A percentile compares a stretch with the other conserved stretches of the same genome.
These are phyloP conservation scores for Xylaria flabelliformis DNA, from an alignment of 495 filamentous ascomycete genomes.

Conservation along the genomic window DNA sequence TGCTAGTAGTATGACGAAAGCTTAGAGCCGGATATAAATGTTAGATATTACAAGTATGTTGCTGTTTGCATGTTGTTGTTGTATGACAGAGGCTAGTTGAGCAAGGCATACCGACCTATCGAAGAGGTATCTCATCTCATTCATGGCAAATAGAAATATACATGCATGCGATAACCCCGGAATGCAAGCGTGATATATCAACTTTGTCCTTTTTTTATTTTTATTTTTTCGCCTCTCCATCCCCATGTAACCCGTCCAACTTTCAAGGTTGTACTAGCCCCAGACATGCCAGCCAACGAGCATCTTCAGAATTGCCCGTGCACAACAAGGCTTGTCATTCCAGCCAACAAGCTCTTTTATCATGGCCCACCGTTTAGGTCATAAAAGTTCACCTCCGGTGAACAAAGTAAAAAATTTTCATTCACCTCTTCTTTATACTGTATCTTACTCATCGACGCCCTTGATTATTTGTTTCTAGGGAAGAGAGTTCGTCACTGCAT, in stretches of 20 bases:
- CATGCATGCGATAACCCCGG: neutral
- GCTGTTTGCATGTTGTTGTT: neutral
- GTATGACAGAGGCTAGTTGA: neutral
- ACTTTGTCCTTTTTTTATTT: neutral
- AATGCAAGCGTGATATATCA: slow-evolving; percentile 4
- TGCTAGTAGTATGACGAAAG: neutral
- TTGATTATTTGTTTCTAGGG: neutral
- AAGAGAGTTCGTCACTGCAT: neutral
- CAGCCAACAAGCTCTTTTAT: slow-evolving; percentile 4
- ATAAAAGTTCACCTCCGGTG: slow-evolving; percentile 4
- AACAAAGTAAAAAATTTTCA: slow-evolving; percentile 19
- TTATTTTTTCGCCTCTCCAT: slow-evolving; percentile 10
- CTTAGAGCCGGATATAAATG: neutral
- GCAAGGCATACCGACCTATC: neutral
- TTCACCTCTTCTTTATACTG: neutral
- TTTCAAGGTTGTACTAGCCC: slow-evolving; percentile 16
- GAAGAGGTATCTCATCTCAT: neutral
- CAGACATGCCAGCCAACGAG: slow-evolving; percentile 20
- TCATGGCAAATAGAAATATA: neutral
- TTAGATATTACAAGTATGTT: neutral
- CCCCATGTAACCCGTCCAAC: neutral
- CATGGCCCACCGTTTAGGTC: slow-evolving; percentile 17
- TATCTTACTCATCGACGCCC: slow-evolving; percentile 18
- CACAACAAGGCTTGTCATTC: slow-evolving; percentile 16
- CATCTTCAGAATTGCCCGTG: slow-evolving; percentile 18